A percentile compares a stretch with the other conserved stretches of the same genome.
phyloP scores from a whole-genome alignment of 768 basidiomycete genomes.

The Collybia sordida region DNA sequence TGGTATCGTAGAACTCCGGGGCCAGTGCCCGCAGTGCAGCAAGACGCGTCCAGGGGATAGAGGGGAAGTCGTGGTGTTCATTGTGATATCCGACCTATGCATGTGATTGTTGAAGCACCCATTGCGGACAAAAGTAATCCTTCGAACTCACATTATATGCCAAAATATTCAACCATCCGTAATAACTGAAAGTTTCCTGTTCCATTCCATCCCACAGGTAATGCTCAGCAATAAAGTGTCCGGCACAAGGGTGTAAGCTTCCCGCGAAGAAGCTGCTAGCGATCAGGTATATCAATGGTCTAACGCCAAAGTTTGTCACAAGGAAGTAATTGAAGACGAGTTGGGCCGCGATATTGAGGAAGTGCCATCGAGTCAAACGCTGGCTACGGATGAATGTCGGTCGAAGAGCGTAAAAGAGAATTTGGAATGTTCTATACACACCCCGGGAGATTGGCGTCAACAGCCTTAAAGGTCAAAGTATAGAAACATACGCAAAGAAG shows the following conservation, averaged over 20 bases:
- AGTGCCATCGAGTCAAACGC: conserved; percentile 79
- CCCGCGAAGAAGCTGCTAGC: conserved; percentile 95
- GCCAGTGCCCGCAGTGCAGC: conserved; percentile 81
- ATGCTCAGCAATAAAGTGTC: conserved; percentile 98
- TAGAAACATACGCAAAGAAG: conserved; percentile 82
- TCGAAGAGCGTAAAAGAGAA: conserved; percentile 95
- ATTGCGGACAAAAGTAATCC: conserved; percentile 6
- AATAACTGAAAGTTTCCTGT: conserved; percentile 98
- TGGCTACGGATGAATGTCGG: conserved; percentile 91
- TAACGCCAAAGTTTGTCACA: conserved; percentile 39
- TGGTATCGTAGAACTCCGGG: conserved; percentile 86
- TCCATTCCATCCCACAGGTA: conserved; percentile 90
- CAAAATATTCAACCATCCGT: conserved; percentile 84
- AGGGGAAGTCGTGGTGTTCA: conserved; percentile 99
- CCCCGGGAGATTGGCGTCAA: background rate
- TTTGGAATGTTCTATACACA: conserved; percentile 92
- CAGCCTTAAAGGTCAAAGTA: background rate
- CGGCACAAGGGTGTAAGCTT: conserved; percentile 92
- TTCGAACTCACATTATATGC: conserved; percentile 81
- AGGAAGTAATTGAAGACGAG: conserved; percentile 73
- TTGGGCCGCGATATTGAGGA: conserved; percentile 71
- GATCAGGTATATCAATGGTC: conserved; percentile 76
- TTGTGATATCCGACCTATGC: conserved; percentile 94
- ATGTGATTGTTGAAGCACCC: background rate
- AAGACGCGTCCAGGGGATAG: conserved; percentile 91